These are phyloP conservation scores for Cladosporium halotolerans DNA, from an alignment of 2,329 filamentous ascomycete genomes.

Conservation along the genomic window DNA sequence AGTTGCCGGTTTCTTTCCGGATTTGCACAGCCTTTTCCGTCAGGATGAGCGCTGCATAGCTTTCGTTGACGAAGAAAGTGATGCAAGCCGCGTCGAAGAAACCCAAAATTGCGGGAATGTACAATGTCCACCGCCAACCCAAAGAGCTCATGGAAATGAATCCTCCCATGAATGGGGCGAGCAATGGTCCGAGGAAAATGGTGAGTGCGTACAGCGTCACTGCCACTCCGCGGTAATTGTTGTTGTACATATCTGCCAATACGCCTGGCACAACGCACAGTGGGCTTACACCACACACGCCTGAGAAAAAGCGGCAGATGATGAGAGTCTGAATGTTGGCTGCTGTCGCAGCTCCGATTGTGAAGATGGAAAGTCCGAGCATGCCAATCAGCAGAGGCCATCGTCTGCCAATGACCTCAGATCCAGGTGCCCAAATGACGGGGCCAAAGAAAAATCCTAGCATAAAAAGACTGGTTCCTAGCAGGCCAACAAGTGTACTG, in stretches of 20 bases:
- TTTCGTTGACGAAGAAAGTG: slow-evolving; percentile 42
- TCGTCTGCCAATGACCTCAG: slow-evolving; percentile 18
- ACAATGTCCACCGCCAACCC: slow-evolving; percentile 26
- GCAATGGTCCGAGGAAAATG: slow-evolving; percentile 18
- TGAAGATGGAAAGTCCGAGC: slow-evolving; percentile 15
- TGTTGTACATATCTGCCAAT: slow-evolving; percentile 14
- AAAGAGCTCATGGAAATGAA: slow-evolving; percentile 16
- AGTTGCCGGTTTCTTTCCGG: slow-evolving; percentile 9
- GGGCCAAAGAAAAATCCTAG: slow-evolving; percentile 38
- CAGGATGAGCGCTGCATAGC: slow-evolving; percentile 49
- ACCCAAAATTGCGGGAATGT: slow-evolving; percentile 46
- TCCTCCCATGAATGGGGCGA: slow-evolving; percentile 20
- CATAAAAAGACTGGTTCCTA: slow-evolving; percentile 39
- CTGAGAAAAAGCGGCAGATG: slow-evolving; percentile 37
- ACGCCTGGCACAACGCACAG: slow-evolving; percentile 15
- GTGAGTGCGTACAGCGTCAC: slow-evolving; percentile 17
- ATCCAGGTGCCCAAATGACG: slow-evolving; percentile 28
- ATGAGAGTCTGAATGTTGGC: slow-evolving; percentile 36
- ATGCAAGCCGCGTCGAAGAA: slow-evolving; percentile 35
- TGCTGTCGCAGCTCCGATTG: slow-evolving; percentile 29
- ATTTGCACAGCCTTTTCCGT: slow-evolving; percentile 38
- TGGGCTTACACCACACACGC: slow-evolving; percentile 16
- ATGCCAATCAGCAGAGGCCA: slow-evolving; percentile 9
- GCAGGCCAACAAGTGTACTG: slow-evolving; percentile 31
- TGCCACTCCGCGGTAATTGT: slow-evolving; percentile 16